phyloP scores from a whole-genome alignment of 495 filamentous ascomycete species.

The Aspergillus leporis region DNA sequence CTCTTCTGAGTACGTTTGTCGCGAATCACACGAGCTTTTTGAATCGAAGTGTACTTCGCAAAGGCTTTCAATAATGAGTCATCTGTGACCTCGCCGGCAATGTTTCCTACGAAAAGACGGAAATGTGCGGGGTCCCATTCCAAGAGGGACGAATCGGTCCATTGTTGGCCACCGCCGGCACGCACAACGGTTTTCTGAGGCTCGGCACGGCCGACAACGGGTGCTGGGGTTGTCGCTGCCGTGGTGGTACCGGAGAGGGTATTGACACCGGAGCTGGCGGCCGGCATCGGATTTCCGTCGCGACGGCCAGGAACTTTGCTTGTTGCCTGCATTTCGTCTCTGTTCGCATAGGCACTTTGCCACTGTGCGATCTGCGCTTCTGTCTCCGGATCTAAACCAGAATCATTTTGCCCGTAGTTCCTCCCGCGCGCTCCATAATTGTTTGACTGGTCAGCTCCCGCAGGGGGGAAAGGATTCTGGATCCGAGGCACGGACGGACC shows the following conservation, averaged over 20 bases:
- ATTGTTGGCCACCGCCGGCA: conserved; percentile 84
- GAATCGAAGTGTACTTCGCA: conserved; percentile 78
- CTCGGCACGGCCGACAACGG: conserved; percentile 44
- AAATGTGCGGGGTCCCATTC: conserved; percentile 98
- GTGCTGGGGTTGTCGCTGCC: conserved; percentile 27
- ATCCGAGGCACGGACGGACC: conserved; percentile 70
- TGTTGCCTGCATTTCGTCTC: conserved; percentile 41
- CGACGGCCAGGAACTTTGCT: conserved; percentile 27
- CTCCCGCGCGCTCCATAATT: conserved; percentile 26
- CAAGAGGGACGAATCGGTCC: conserved; percentile 80
- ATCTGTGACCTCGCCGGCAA: conserved; percentile 98
- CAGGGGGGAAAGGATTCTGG: conserved; percentile 80
- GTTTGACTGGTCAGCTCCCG: conserved; percentile 45
- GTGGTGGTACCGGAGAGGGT: conserved; percentile 39
- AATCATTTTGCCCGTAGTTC: conserved; percentile 44
- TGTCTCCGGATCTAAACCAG: conserved; percentile 76
- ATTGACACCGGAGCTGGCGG: conserved; percentile 44
- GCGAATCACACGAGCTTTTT: conserved; percentile 91
- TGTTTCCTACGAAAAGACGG: conserved; percentile 91
- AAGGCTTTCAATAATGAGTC: conserved; percentile 95
- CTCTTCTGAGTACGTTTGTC: conserved; percentile 96
- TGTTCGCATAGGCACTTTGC: conserved; percentile 84
- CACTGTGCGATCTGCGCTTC: conserved; percentile 95
- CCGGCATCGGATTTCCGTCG: conserved; percentile 16
- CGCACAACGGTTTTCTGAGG: conserved; percentile 74